These are phyloP conservation scores for Pterocarpus santalinus DNA, from an alignment of 306 rosid species.

Conservation along the genomic window DNA sequence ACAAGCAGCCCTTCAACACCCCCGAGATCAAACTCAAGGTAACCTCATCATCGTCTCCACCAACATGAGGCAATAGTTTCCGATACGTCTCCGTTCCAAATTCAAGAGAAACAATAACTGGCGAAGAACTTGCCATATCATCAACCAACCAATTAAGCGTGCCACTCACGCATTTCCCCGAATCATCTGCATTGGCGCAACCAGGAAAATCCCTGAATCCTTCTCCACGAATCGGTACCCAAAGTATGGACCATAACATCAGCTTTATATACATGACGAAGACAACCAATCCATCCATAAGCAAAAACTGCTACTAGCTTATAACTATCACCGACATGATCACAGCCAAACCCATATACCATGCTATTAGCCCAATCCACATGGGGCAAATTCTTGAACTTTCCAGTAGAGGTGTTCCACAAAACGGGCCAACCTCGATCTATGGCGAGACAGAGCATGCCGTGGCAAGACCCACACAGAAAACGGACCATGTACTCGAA, in stretches of 20 bases:
- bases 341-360: conserved; percentile 51
- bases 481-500: no score
- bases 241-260: neutral
- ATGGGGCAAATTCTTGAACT: no score
- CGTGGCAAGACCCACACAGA: no score
- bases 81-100: conserved; percentile 47
- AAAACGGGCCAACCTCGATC: no score
- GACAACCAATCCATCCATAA: neutral
- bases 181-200: no score
- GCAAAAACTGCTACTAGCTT: conserved; percentile 43
- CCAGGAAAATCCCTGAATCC: conserved; percentile 41
- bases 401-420: no score
- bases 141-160: conserved; percentile 45
- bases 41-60: neutral
- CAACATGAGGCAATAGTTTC: conserved; percentile 46
- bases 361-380: no score
- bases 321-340: conserved; percentile 31
- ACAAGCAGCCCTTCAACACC: conserved; percentile 42
- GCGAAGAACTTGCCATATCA: no score
- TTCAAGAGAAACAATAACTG: conserved; percentile 48
- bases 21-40: neutral
- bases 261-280: neutral
- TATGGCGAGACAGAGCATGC: no score
- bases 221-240: conserved; percentile 32
- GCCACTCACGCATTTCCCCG: neutral